phyloP scores from a whole-genome alignment of 805 yeast genomes.

The Starmerella vaccinii region DNA sequence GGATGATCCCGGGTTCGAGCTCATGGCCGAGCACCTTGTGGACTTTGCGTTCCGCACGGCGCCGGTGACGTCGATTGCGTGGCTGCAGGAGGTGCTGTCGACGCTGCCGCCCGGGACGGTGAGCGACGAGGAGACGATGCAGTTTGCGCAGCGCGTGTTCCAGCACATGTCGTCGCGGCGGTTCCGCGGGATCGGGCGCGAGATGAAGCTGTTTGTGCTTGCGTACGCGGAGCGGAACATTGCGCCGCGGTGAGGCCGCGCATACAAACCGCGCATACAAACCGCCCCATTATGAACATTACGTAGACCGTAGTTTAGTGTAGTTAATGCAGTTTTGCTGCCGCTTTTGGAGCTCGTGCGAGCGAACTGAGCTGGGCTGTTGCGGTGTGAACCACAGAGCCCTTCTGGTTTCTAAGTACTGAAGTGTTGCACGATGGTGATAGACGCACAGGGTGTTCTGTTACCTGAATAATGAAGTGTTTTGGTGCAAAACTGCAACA shows the following conservation, averaged over 20 bases:
- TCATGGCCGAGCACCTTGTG: conserved; percentile 18
- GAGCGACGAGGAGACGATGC: conserved; percentile 55
- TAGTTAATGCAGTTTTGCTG: no score
- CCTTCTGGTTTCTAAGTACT: no score
- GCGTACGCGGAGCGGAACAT: conserved; percentile 26
- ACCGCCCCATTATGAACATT: no score
- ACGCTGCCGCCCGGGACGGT: conserved; percentile 55
- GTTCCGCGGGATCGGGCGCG: conserved; percentile 58
- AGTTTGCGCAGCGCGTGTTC: conserved; percentile 37
- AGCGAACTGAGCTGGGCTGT: no score
- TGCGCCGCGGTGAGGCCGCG: conserved; percentile 15
- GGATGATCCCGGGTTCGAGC: conserved; percentile 38
- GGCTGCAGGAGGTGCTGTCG: conserved; percentile 51
- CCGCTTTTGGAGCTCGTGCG: no score
- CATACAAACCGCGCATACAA: not conserved
- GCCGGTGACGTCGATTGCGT: conserved; percentile 40
- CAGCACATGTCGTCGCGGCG: conserved; percentile 44
- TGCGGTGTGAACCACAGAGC: no score
- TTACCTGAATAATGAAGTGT: no score
- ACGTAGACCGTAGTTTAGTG: no score
- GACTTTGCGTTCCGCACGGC: conserved; percentile 29
- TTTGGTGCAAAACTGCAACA: no score
- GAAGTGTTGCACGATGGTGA: no score
- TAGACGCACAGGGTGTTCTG: no score
- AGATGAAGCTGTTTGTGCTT: conserved; percentile 58